These are phyloP conservation scores for Vitellaria paradoxa DNA, from an alignment of 179 eudicot species.

Conservation along the genomic window DNA sequence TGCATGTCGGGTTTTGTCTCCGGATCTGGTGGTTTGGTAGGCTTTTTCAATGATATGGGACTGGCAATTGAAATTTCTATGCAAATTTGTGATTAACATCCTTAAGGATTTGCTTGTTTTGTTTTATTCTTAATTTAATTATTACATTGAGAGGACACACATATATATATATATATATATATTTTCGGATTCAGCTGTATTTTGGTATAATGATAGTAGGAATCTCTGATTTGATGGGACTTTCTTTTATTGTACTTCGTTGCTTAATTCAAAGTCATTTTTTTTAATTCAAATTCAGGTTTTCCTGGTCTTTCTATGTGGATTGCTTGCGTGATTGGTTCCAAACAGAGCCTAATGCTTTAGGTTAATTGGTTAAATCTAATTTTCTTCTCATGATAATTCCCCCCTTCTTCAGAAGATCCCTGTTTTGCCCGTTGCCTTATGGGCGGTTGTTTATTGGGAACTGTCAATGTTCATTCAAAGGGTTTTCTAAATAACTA, in stretches of 20 bases:
- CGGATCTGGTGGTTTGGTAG: slow-evolving; percentile 7
- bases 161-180: neutral
- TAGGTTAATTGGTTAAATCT: neutral
- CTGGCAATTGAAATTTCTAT: too few species aligned
- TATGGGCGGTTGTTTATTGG: neutral
- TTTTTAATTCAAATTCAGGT: neutral
- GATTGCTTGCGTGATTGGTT: slow-evolving; percentile 8
- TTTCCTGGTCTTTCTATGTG: neutral
- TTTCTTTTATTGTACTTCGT: neutral
- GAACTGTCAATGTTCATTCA: neutral
- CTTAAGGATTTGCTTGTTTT: neutral
- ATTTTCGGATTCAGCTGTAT: neutral
- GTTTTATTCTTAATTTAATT: neutral
- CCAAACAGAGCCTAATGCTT: neutral
- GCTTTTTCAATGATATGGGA: neutral
- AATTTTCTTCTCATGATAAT: neutral
- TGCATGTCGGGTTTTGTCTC: slow-evolving; percentile 9
- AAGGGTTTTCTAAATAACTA: neutral
- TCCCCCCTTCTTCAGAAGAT: neutral
- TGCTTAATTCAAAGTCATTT: neutral
- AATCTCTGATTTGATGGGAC: neutral
- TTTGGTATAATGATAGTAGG: neutral
- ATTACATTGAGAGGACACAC: neutral
- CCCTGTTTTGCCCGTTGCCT: neutral
- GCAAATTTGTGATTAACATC: neutral